These are phyloP conservation scores for Firmiana major DNA, from an alignment of 345 rosid genomes.

Conservation along the genomic window DNA sequence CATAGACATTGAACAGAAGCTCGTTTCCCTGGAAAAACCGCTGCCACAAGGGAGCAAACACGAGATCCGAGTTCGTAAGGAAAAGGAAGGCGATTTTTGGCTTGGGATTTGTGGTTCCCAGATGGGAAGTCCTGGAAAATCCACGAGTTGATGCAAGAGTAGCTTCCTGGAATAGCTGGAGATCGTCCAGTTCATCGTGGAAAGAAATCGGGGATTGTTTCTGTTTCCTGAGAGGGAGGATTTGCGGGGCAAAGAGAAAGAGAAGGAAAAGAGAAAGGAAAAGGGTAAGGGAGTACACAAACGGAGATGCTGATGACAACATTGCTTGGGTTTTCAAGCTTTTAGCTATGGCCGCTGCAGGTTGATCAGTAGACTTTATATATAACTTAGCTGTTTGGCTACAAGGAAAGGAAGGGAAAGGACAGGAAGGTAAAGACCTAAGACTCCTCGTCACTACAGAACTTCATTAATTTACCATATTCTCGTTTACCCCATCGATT, in stretches of 20 bases:
- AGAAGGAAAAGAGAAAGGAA: constrained; percentile 52
- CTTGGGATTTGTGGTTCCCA: constrained; percentile 33
- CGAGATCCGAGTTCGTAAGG: constrained; percentile 82
- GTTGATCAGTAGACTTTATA: not conserved
- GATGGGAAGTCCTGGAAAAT: constrained; percentile 31
- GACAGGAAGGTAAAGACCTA: not conserved
- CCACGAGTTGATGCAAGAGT: constrained; percentile 20
- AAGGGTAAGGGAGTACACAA: constrained; percentile 43
- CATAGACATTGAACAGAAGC: constrained; percentile 62
- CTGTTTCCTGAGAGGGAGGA: constrained; percentile 22
- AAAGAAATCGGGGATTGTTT: constrained; percentile 8
- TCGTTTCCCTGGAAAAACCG: constrained; percentile 54
- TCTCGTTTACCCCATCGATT: not conserved
- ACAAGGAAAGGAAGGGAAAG: not conserved
- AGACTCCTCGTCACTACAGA: not conserved
- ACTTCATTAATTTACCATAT: not conserved
- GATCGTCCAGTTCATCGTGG: constrained; percentile 57
- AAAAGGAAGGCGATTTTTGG: constrained; percentile 91
- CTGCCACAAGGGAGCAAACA: constrained; percentile 75
- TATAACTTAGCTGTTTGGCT: not conserved
- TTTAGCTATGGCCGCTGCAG: not conserved
- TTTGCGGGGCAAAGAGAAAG: constrained; percentile 39
- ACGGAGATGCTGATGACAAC: constrained; percentile 51
- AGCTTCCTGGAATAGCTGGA: constrained; percentile 62
- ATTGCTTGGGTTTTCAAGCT: constrained; percentile 21